A percentile compares a stretch with the other conserved stretches of the same genome.
Evolutionary conservation across 768 basidiomycete species (phyloP).

Genomic region (Termitomyces bulborhizus): DNA sequence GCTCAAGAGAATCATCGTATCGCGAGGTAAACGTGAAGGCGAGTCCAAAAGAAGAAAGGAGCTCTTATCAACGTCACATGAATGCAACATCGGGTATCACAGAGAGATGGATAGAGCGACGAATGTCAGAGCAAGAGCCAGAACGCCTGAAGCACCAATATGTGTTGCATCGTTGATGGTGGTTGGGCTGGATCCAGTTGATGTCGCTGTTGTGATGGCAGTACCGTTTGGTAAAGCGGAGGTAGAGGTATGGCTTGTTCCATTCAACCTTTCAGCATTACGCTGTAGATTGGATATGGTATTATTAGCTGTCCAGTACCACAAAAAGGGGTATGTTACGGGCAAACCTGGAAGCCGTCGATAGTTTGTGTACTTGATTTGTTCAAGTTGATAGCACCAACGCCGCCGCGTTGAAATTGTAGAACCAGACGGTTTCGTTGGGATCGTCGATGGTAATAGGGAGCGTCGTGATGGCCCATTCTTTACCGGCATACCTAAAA

Average conservation of each 20-base stretch:
- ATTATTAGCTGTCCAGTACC: too few species aligned
- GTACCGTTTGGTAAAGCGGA: neutral
- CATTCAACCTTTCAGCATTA: constrained; percentile 52
- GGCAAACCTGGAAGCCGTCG: constrained; percentile 36
- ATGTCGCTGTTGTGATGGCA: constrained; percentile 1
- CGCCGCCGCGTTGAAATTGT: constrained; percentile 53
- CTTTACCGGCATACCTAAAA: constrained; percentile 43
- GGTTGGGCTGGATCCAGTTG: constrained; percentile 8
- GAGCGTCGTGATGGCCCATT: constrained; percentile 38
- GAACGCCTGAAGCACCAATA: neutral
- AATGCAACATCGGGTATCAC: neutral
- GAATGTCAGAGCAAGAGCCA: neutral
- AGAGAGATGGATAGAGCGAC: neutral
- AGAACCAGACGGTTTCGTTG: constrained; percentile 53
- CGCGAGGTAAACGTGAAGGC: neutral
- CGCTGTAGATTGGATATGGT: too few species aligned
- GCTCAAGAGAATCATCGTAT: neutral
- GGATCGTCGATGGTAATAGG: constrained; percentile 37
- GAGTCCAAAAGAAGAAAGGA: neutral
- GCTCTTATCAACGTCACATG: neutral
- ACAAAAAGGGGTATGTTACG: neutral
- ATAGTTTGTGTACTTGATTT: constrained; percentile 34
- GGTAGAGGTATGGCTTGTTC: constrained; percentile 24
- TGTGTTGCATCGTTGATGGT: constrained; percentile 5
- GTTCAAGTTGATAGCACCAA: constrained; percentile 57